Evolutionary conservation across 352 stramenopile species (phyloP).

Genomic region (Phytophthora idaei): DNA sequence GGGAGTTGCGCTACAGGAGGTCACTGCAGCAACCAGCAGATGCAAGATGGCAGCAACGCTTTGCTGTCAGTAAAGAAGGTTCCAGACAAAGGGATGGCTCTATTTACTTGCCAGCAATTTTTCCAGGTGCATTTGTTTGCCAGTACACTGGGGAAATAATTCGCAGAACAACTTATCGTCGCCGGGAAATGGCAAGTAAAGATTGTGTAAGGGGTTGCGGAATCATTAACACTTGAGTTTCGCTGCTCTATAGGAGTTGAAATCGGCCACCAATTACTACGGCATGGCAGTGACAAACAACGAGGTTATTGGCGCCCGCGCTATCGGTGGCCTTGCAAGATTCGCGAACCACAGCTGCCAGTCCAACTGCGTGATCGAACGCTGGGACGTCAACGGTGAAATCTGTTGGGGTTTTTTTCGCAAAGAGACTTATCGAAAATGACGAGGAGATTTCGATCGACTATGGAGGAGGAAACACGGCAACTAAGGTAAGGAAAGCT

Average conservation of each 20-base stretch:
- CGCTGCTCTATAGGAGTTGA: background rate
- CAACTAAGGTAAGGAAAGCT: background rate
- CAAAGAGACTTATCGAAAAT: background rate
- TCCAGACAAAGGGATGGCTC: slow-evolving; percentile 10
- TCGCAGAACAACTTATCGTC: background rate
- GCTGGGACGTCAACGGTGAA: slow-evolving; percentile 8
- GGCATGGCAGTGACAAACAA: background rate
- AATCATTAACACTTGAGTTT: background rate
- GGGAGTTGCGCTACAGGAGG: slow-evolving; percentile 1
- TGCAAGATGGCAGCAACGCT: slow-evolving; percentile 2
- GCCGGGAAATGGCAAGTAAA: background rate
- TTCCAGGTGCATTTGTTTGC: slow-evolving; percentile 8
- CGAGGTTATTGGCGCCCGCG: slow-evolving; percentile 10
- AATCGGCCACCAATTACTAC: slow-evolving; percentile 7
- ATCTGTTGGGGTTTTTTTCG: background rate
- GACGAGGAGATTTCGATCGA: background rate
- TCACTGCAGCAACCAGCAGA: slow-evolving; percentile 19
- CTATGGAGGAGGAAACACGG: background rate
- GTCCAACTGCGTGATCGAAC: slow-evolving; percentile 6
- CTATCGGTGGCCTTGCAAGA: slow-evolving; percentile 2
- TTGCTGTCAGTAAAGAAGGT: slow-evolving; percentile 4
- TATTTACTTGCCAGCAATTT: slow-evolving; percentile 3
- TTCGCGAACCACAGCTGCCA: slow-evolving; percentile 10
- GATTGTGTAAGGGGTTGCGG: background rate
- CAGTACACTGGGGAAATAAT: slow-evolving; percentile 15